Conservation (phyloP, 805 yeast species). For the Pichia gijzeniarum region DNA sequence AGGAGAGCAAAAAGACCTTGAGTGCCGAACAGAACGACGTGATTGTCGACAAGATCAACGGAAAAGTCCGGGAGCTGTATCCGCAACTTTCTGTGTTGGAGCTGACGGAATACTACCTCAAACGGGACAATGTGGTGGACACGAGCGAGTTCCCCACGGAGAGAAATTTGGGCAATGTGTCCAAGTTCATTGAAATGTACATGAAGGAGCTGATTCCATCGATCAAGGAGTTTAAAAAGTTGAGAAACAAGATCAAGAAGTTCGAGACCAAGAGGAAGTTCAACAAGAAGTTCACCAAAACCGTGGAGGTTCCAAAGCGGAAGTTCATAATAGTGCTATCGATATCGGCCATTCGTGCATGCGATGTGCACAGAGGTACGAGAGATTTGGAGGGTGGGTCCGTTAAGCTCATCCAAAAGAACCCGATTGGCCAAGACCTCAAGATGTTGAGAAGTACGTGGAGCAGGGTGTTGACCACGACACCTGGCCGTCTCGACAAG, state of each 20-base stretch:
- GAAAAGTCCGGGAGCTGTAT: constrained; percentile 50
- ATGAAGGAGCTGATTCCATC: constrained; percentile 41
- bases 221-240: constrained; percentile 22
- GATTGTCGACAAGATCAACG: constrained; percentile 63
- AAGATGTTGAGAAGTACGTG: constrained; percentile 37
- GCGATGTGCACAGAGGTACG: constrained; percentile 70
- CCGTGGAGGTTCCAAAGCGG: constrained; percentile 25
- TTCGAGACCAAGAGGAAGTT: constrained; percentile 22
- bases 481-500: constrained; percentile 52
- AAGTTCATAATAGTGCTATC: constrained; percentile 50
- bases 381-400: constrained; percentile 42
- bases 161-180: constrained; percentile 50
- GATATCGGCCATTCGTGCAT: constrained; percentile 79
- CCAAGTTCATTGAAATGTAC: constrained; percentile 45
- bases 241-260: constrained; percentile 26
- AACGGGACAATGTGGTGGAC: constrained; percentile 51
- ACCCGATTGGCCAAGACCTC: constrained; percentile 60
- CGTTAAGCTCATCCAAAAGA: constrained; percentile 68
- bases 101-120: constrained; percentile 53
- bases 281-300: constrained; percentile 22
- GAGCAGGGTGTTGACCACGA: constrained; percentile 51
- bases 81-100: constrained; percentile 72
- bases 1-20: constrained; percentile 47
- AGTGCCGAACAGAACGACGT: constrained; percentile 51
- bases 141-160: constrained; percentile 51